Evolutionary conservation across 805 yeast species (phyloP), one percentile per base, ranked within the genome.

Genomic region (Candida wancherniae): DNA sequence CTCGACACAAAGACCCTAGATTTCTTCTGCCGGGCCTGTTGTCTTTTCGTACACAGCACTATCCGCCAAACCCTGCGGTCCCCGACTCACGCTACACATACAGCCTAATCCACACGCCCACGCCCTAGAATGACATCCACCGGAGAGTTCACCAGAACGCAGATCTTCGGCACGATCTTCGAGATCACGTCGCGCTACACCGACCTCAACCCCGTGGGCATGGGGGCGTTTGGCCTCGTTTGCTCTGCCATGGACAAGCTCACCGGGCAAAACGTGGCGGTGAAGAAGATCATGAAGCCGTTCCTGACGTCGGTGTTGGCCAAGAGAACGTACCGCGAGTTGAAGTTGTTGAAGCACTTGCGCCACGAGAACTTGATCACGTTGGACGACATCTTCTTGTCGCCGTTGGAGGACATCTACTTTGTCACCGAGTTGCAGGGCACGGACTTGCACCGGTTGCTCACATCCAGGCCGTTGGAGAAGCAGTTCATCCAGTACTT

Each of bases 221-320:
- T 92, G 99, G 99, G 99, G 15, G 98, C 98, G 6, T 92, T 92
- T 56, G 99, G 99, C 4, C 71, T 92, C 12, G 99, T 92, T 22
- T 92, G 98, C 44, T 86, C 96, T 6, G 99, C 98, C 1, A 76
- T 80, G 34, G 98, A 92, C 60, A 84, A 80, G 46, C 72, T 88
- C 39, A 87, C 96, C 0, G 79, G 77, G 33, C 95, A 88, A 58
- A 85, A 82, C 45, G 98, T 92, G 21, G 99, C 99, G 28, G 92
- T 92, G 39, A 92, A 92, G 58, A 92, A 92, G 66, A 90, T 92
- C 48, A 85, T 90, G 95, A 90, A 87, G 57, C 98, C 99, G 0
- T 92, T 92, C 56, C 76, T 86, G 40, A 90, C 97, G 1, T 80
- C 96, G 5, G 95, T 92, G 18, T 69, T 92, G 47, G 96, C 97